Conservation (phyloP, 2,329 filamentous ascomycete genomes). For the Trichophyton rubrum region DNA sequence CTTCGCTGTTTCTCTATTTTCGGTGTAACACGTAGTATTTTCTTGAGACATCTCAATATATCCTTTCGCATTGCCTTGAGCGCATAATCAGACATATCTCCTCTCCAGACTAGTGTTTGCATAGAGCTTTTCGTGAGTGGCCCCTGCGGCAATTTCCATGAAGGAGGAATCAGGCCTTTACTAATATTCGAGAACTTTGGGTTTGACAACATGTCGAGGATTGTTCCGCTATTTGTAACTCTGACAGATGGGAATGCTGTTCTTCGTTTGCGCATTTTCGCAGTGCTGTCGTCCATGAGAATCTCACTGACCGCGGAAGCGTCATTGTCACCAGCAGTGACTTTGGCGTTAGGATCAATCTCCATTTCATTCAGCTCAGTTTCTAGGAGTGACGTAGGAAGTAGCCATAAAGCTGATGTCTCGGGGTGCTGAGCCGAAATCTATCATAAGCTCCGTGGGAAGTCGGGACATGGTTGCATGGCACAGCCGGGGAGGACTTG, state of each 20-base stretch:
- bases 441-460: constrained; percentile 23
- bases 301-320: neutral
- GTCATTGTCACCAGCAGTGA: neutral
- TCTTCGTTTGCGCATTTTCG: neutral
- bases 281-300: neutral
- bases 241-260: neutral
- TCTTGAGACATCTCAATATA: constrained; percentile 27
- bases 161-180: constrained; percentile 22
- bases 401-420: constrained; percentile 20
- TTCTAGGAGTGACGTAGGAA: constrained; percentile 23
- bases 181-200: constrained; percentile 1
- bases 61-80: constrained; percentile 27
- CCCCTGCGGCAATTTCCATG: constrained; percentile 24
- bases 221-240: constrained; percentile 1
- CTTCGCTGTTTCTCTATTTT: neutral
- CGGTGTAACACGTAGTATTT: constrained; percentile 3
- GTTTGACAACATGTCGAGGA: constrained; percentile 2
- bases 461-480: constrained; percentile 22
- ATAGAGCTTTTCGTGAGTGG: constrained; percentile 19
- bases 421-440: constrained; percentile 24
- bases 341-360: neutral
- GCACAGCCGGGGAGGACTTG: constrained; percentile 27
- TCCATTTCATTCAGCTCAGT: constrained; percentile 18
- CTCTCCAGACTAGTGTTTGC: constrained; percentile 32
- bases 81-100: constrained; percentile 37